phyloP scores from a whole-genome alignment of 192 early-diverging fungal species.

The Mortierella antarctica region DNA sequence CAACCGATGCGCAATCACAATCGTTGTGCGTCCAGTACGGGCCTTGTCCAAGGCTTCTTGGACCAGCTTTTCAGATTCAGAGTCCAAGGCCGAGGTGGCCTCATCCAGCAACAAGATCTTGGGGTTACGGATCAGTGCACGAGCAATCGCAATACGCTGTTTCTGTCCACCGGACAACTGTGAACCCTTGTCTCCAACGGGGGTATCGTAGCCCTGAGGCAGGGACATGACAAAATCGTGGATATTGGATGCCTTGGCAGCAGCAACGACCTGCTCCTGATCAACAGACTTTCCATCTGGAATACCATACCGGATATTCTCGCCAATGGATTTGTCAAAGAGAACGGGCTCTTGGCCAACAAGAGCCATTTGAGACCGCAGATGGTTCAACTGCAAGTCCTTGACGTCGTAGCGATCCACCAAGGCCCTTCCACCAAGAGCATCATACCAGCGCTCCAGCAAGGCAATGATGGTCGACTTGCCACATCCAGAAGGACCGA shows the following conservation, averaged over 20 bases:
- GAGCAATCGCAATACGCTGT: conserved; percentile 77
- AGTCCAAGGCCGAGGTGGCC: conserved; percentile 83
- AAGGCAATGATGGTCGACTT: conserved; percentile 76
- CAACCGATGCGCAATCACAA: conserved; percentile 77
- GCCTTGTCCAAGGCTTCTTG: conserved; percentile 78
- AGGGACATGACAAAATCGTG: conserved; percentile 59
- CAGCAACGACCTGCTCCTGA: conserved; percentile 57
- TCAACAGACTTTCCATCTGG: conserved; percentile 50
- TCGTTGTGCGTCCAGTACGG: conserved; percentile 76
- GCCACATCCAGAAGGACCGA: conserved; percentile 77
- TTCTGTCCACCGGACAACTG: conserved; percentile 73
- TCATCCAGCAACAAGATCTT: conserved; percentile 79
- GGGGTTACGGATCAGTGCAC: conserved; percentile 73
- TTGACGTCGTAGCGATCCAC: conserved; percentile 59
- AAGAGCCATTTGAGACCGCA: conserved; percentile 63
- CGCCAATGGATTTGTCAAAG: conserved; percentile 45
- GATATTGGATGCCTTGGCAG: conserved; percentile 62
- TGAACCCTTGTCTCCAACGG: conserved; percentile 67
- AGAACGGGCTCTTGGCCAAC: conserved; percentile 57
- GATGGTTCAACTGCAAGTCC: conserved; percentile 52
- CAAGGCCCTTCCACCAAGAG: conserved; percentile 48
- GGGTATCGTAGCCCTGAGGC: conserved; percentile 67
- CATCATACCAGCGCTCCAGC: conserved; percentile 69
- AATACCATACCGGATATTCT: conserved; percentile 67
- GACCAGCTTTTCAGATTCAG: conserved; percentile 78